Base-by-base conservation (phyloP, 1,284 basidiomycete species). In the Fomitopsis pinicola region DNA sequence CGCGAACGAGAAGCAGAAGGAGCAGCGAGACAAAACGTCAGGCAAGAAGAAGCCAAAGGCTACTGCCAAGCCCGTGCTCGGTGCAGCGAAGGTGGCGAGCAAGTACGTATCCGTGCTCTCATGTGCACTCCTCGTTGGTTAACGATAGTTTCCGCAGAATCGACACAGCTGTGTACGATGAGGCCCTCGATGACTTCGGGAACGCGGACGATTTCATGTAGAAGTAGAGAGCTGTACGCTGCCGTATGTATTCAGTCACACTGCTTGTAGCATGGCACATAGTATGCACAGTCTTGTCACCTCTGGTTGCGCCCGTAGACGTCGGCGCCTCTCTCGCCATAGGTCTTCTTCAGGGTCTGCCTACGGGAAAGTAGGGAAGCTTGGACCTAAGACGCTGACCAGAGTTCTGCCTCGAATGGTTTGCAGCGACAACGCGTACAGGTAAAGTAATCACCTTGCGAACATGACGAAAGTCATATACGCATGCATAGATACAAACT, bases 1-100 rank as follows among this genome's bases (percentile, higher is more conserved):
- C 12, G 91, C 94, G 56, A 97, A 96, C 72, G 94, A 95, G 78
- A 98, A 98, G 78, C 93, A 95, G 78, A 92, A 87, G 75, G 93
- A 94, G 73, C 86, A 89, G 72, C 80, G 89, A 63, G 94, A 95
- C 55, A 94, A 92, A 76, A 81, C 87, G 0, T 88, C 86, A 65
- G 92, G 93, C 26, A 96, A 95, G 85, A 95, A 95, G 81, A 96
- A 95, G 78, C 81, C 85, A 62, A 89, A 91, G 73, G 74, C 79
- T 5, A 76, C 83, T 9, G 75, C 80, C n/a, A 95, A 91, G 74
- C 92, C 92, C 30, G 81, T 69, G 1, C 75, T 96, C 36, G 94
- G 91, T 14, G 82, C 85, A n/a, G 77, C 84, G 65, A 95, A 92
- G 73, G 75, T 78, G 42, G 77, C 78, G 30, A 77, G 70, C 69